phyloP scores from a whole-genome alignment of 139 green algal genomes.

The Haematococcus lacustris region DNA sequence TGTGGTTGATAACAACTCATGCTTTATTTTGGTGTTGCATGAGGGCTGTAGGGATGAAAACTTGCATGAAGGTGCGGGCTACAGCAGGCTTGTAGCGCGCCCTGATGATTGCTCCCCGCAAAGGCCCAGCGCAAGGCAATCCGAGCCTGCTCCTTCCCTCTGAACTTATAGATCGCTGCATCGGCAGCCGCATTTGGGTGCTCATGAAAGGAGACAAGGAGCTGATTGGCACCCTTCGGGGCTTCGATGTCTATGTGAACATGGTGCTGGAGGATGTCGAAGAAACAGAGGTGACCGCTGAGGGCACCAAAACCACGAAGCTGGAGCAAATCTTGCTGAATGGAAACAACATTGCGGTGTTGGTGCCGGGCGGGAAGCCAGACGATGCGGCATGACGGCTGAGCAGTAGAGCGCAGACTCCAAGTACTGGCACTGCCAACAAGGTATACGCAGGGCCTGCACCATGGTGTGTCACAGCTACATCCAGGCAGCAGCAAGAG shows the following conservation, averaged over 20 bases:
- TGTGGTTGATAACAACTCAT: too few species aligned
- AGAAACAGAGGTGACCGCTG: constrained; percentile 83
- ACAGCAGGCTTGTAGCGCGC: too few species aligned
- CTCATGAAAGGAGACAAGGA: constrained; percentile 93
- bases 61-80: too few species aligned
- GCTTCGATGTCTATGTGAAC: constrained; percentile 99
- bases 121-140: constrained; percentile 54
- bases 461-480: too few species aligned
- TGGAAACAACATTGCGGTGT: constrained; percentile 93
- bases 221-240: constrained; percentile 80
- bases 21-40: too few species aligned
- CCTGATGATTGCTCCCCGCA: constrained; percentile 21
- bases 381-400: constrained; percentile 32
- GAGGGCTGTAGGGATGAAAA: too few species aligned
- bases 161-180: constrained; percentile 84
- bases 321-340: constrained; percentile 97
- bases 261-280: constrained; percentile 98
- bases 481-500: too few species aligned
- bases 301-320: constrained; percentile 68
- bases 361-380: constrained; percentile 83
- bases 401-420: too few species aligned
- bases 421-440: too few species aligned
- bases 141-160: constrained; percentile 79
- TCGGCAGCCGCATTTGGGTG: constrained; percentile 92
- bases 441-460: too few species aligned